These are phyloP conservation scores for Aureobasidium pullulans DNA, from an alignment of 2,329 filamentous ascomycete genomes.

Conservation along the genomic window DNA sequence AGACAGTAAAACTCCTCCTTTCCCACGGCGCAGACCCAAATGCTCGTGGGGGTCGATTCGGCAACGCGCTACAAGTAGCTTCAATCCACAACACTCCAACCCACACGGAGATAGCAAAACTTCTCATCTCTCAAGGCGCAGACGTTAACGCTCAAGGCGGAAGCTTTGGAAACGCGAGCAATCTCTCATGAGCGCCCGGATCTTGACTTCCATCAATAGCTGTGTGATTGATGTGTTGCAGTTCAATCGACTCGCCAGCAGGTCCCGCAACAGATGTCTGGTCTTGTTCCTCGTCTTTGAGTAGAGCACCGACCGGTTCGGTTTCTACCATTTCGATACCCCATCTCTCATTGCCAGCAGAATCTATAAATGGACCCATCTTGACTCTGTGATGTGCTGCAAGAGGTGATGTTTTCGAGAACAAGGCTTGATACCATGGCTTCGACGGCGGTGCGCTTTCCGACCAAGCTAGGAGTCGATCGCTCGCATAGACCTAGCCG, in stretches of 20 bases:
- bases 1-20: not conserved
- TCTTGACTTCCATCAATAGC: too few species aligned
- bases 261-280: not conserved
- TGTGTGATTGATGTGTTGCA: not conserved
- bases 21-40: not conserved
- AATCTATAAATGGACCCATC: not conserved
- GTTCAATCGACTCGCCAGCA: not conserved
- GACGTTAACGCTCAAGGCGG: not conserved
- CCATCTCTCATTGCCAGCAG: not conserved
- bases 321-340: not conserved
- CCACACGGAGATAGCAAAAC: not conserved
- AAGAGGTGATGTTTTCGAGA: not conserved
- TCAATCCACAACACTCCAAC: not conserved
- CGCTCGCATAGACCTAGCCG: not conserved
- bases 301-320: not conserved
- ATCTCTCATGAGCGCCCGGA: not conserved
- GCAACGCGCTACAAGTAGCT: not conserved
- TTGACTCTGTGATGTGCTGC: not conserved
- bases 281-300: too few species aligned
- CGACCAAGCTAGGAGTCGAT: not conserved
- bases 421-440: not conserved
- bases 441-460: not conserved
- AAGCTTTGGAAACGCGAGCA: not conserved
- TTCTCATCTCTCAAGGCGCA: not conserved
- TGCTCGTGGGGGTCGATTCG: not conserved